These are phyloP conservation scores for Mikania micrantha DNA, from an alignment of 129 eudicot species.

Conservation along the genomic window DNA sequence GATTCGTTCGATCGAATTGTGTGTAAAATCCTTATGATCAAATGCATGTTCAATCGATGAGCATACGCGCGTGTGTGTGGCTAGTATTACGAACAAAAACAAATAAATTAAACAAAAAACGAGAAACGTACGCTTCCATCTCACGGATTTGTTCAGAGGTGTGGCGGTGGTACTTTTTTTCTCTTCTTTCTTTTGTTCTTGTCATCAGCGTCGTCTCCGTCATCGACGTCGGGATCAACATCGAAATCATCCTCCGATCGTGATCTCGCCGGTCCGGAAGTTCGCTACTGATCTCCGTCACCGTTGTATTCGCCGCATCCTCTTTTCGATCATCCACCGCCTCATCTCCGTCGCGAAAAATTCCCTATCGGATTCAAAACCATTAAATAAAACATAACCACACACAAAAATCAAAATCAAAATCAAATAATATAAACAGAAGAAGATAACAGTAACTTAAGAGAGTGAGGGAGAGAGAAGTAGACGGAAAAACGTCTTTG, in stretches of 20 bases:
- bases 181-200: conserved; percentile 58
- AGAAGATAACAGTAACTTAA: conserved; percentile 16
- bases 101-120: neutral
- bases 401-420: neutral
- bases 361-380: conserved; percentile 37
- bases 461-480: conserved; percentile 80
- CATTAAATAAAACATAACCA: neutral
- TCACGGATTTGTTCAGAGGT: conserved; percentile 86
- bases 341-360: conserved; percentile 50
- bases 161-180: conserved; percentile 91
- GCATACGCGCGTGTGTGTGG: too few relatives aligned
- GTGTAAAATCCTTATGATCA: neutral
- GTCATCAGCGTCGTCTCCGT: conserved; percentile 34
- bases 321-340: conserved; percentile 29
- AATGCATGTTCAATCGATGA: neutral
- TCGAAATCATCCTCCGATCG: conserved; percentile 63
- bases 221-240: conserved; percentile 37
- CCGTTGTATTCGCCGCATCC: conserved; percentile 14
- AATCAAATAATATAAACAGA: neutral
- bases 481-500: conserved; percentile 54
- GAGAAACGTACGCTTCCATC: conserved; percentile 82
- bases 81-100: conserved; percentile 10
- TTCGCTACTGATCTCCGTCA: conserved; percentile 90
- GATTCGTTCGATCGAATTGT: neutral
- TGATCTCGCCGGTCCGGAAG: conserved; percentile 67